Base-by-base conservation (phyloP, 305 asterid genomes). In the Lippia alba region DNA sequence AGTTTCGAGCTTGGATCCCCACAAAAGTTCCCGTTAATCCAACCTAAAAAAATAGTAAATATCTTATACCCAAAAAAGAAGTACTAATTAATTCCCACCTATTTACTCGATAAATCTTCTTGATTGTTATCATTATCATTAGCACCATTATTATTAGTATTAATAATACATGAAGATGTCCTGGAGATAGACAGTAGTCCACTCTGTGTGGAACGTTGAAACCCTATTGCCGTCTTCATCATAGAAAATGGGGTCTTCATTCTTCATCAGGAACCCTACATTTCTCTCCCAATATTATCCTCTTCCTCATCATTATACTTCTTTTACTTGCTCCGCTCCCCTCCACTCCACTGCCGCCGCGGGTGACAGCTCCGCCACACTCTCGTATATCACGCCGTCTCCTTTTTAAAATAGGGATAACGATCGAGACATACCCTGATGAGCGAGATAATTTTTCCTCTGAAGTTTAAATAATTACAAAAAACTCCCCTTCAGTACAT, bases 211-310 rank as follows among this genome's bases (percentile, higher is more conserved):
- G 67, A 80, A 88, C 18, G 91, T 20, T 0, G 80, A 51, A 18
- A 88, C 74, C 44, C 75, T 76, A 12, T 79, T 79, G 1, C 91
- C 88, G 8, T 86, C 76, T 20, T 84, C 90, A 56, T 88, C 91
- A 64, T 72, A 82, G 61, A 85, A 50, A 51, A 83, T 39, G 6
- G 41, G 41, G 11, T 80, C 80, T 24, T 87, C 91, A n/a, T n/a
- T n/a, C n/a, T 0, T 71, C 84, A 24, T 79, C 80, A 0, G 84
- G 85, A 8, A 84, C 85, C 80, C 76, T 77, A 66, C 90, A 84
- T 56, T 80, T 77, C 72, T 87, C 92, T n/a, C 92, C 92, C 8
- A 87, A 33, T 40, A 87, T 84, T 18, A 87, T 87, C 71, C 86
- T 74, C 72, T 87, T 87, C 92, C 62, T 87, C 88, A 12, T 63